These are phyloP conservation scores for Acanthamoeba royreba DNA, from an alignment of 208 protist species.

Conservation along the genomic window DNA sequence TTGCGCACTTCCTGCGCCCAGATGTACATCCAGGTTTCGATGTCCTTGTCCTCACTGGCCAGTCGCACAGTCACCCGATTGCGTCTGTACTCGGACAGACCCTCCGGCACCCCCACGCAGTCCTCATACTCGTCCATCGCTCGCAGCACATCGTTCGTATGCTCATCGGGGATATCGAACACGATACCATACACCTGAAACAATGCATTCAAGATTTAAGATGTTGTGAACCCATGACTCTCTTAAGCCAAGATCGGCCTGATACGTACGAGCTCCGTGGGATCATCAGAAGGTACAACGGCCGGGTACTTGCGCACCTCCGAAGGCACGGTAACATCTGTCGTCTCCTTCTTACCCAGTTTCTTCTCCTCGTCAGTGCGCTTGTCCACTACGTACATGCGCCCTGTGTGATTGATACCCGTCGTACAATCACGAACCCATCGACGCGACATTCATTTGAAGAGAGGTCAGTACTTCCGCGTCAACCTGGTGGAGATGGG, in stretches of 20 bases:
- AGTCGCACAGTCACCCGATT: background rate
- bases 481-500: background rate
- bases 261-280: background rate
- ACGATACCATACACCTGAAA: background rate
- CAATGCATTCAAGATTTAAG: background rate
- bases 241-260: background rate
- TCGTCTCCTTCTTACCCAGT: background rate
- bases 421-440: background rate
- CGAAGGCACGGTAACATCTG: background rate
- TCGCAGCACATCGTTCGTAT: background rate
- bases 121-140: background rate
- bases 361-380: background rate
- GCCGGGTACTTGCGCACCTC: background rate
- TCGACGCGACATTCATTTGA: background rate
- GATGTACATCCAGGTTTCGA: background rate
- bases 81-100: background rate
- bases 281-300: background rate
- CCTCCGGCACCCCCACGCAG: background rate
- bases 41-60: background rate
- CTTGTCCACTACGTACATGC: background rate
- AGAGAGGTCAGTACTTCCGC: background rate
- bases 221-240: background rate
- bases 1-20: background rate
- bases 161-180: background rate
- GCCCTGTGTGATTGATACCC: too few species aligned